A percentile compares a stretch with the other conserved stretches of the same genome.
These are phyloP conservation scores for Pterocarpus santalinus DNA, from an alignment of 306 rosid species.

Conservation along the genomic window DNA sequence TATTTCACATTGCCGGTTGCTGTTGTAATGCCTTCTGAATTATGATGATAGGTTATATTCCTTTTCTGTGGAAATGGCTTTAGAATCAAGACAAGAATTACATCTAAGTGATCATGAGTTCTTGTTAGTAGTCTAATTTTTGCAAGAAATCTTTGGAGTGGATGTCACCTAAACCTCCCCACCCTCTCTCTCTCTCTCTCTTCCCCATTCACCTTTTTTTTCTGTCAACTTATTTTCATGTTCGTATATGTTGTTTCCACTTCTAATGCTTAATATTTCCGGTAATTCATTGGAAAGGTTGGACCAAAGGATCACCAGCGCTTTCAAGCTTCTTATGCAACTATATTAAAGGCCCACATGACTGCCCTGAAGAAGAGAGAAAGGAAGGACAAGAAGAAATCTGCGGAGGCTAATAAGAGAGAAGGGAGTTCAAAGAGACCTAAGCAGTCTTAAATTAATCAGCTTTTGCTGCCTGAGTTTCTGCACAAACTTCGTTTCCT, in stretches of 20 bases:
- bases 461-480: constrained; percentile 27
- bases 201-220: neutral
- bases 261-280: neutral
- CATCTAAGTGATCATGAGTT: constrained; percentile 27
- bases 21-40: constrained; percentile 15
- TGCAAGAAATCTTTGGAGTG: constrained; percentile 19
- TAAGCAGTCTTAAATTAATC: constrained; percentile 45
- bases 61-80: neutral
- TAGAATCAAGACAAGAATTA: neutral
- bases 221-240: constrained; percentile 12
- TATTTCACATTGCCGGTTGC: no score
- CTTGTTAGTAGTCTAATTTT: neutral
- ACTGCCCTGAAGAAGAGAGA: constrained; percentile 96
- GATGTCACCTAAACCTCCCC: neutral
- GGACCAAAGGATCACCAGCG: constrained; percentile 95
- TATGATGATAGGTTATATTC: constrained; percentile 9
- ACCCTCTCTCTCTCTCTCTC: no score
- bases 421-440: constrained; percentile 61
- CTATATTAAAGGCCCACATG: constrained; percentile 96
- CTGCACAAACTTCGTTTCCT: constrained; percentile 35
- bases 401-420: constrained; percentile 72
- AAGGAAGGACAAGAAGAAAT: constrained; percentile 94
- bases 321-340: constrained; percentile 97
- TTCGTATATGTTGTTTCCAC: constrained; percentile 13
- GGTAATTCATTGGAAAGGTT: constrained; percentile 68